These are phyloP conservation scores for Ilyonectria destructans DNA, from an alignment of 2,329 filamentous ascomycete genomes.

Conservation along the genomic window DNA sequence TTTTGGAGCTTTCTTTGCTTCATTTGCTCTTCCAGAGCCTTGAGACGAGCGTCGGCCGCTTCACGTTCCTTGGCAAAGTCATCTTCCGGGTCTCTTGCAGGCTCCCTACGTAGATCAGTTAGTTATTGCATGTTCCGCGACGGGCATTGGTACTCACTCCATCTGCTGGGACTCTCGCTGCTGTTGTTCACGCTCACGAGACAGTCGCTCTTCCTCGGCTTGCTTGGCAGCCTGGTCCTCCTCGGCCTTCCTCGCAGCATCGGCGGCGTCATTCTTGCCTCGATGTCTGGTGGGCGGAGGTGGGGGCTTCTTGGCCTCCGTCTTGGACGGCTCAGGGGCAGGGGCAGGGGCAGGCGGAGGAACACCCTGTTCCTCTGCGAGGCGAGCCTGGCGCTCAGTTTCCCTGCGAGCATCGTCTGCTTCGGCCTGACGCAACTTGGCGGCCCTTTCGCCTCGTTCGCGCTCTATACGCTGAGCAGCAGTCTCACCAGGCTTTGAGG, in stretches of 20 bases:
- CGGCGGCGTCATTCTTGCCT: slow-evolving; percentile 71
- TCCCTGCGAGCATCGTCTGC: slow-evolving; percentile 94
- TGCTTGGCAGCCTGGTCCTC: slow-evolving; percentile 70
- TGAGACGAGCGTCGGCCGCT: slow-evolving; percentile 86
- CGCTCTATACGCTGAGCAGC: slow-evolving; percentile 89
- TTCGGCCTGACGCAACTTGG: slow-evolving; percentile 90
- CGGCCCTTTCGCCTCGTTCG: slow-evolving; percentile 88
- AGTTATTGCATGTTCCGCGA: background rate
- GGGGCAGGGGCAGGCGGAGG: slow-evolving; percentile 69
- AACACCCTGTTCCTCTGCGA: slow-evolving; percentile 82
- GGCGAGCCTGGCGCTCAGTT: slow-evolving; percentile 85
- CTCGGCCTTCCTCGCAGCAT: slow-evolving; percentile 71
- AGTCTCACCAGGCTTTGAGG: slow-evolving; percentile 84
- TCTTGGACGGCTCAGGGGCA: slow-evolving; percentile 57
- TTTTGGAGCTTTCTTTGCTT: slow-evolving; percentile 95
- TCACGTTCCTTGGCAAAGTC: slow-evolving; percentile 86
- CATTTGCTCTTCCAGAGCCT: slow-evolving; percentile 94
- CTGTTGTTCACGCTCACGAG: slow-evolving; percentile 83
- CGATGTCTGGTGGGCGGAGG: slow-evolving; percentile 86
- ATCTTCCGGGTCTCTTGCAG: slow-evolving; percentile 82
- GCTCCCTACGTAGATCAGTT: slow-evolving; percentile 69
- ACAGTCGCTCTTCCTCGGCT: slow-evolving; percentile 77
- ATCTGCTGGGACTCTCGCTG: slow-evolving; percentile 81
- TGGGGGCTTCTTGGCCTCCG: slow-evolving; percentile 76
- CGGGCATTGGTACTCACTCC: slow-evolving; percentile 77